A percentile compares a stretch with the other conserved stretches of the same genome.
phyloP scores from a whole-genome alignment of 192 early-diverging fungal species.

The Obelidium mucronatum region DNA sequence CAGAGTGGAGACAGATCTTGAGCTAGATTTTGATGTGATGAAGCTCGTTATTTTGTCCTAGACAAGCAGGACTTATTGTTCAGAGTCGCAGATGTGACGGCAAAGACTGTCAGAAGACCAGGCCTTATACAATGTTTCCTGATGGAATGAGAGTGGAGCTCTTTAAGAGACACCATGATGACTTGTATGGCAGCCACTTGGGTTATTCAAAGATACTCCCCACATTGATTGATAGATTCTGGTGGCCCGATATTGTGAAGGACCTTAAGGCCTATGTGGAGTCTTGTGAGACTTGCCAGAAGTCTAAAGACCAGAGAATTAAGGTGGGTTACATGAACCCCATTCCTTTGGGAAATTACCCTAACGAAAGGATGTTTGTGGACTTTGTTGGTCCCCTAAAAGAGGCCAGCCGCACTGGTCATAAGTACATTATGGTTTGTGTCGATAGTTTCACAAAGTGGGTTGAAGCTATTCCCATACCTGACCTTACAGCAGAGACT shows the following conservation, averaged over 20 bases:
- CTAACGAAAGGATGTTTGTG: not conserved
- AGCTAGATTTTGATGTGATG: not conserved
- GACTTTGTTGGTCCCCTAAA: not conserved
- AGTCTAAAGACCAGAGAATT: not conserved
- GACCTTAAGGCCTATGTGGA: not conserved
- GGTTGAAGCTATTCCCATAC: not conserved
- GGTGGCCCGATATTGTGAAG: conserved; percentile 10
- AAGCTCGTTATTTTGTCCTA: not conserved
- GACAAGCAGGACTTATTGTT: not conserved
- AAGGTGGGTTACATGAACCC: not conserved
- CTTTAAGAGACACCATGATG: conserved; percentile 2
- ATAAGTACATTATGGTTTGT: not conserved
- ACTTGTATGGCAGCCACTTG: conserved; percentile 1
- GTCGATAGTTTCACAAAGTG: too few relatives aligned
- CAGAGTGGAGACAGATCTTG: not conserved
- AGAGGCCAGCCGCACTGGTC: not conserved
- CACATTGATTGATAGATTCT: conserved; percentile 1
- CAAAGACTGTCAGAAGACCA: not conserved
- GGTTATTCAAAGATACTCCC: not conserved
- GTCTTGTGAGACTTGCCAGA: conserved; percentile 9
- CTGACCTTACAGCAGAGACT: too few relatives aligned
- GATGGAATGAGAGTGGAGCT: not conserved
- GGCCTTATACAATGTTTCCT: not conserved
- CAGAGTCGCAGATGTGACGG: not conserved
- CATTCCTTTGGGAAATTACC: not conserved